These are phyloP conservation scores for Phytophthora kernoviae DNA, from an alignment of 352 stramenopile genomes.

Conservation along the genomic window DNA sequence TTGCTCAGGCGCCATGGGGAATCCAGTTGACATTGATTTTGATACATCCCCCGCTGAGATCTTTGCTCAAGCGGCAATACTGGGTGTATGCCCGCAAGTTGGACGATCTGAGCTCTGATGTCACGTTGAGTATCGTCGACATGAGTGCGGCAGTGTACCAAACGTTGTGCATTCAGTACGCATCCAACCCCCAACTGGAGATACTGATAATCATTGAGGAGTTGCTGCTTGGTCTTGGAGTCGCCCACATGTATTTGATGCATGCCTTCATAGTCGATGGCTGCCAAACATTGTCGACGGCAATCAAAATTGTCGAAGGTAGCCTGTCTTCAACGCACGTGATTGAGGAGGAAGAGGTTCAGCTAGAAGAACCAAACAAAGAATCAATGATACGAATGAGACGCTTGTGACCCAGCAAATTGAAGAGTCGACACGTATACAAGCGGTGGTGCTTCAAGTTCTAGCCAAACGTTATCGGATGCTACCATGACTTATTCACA, in stretches of 20 bases:
- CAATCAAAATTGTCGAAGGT: conserved; percentile 37
- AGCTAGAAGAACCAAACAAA: conserved; percentile 2
- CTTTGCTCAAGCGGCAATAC: conserved; percentile 26
- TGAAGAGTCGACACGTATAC: too few relatives aligned
- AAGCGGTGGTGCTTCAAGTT: too few relatives aligned
- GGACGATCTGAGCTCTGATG: conserved; percentile 44
- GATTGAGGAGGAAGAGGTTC: conserved; percentile 1
- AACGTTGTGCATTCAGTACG: conserved; percentile 32
- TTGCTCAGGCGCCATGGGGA: conserved; percentile 22
- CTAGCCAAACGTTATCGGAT: conserved; percentile 9
- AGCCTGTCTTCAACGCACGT: conserved; percentile 14
- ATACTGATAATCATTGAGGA: conserved; percentile 32
- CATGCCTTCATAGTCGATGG: conserved; percentile 37
- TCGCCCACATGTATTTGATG: conserved; percentile 29
- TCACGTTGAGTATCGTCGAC: conserved; percentile 52
- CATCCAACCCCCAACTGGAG: conserved; percentile 8
- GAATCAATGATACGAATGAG: background rate
- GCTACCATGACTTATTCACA: background rate
- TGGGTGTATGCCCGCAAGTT: conserved; percentile 41
- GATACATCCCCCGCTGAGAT: conserved; percentile 27
- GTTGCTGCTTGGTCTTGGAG: conserved; percentile 22
- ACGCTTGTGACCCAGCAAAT: background rate
- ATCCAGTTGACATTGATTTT: conserved; percentile 33
- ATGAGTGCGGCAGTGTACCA: conserved; percentile 40
- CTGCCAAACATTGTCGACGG: conserved; percentile 26